Evolutionary conservation across 768 basidiomycete genomes (phyloP).

Genomic region (Hortiboletus campestris): DNA sequence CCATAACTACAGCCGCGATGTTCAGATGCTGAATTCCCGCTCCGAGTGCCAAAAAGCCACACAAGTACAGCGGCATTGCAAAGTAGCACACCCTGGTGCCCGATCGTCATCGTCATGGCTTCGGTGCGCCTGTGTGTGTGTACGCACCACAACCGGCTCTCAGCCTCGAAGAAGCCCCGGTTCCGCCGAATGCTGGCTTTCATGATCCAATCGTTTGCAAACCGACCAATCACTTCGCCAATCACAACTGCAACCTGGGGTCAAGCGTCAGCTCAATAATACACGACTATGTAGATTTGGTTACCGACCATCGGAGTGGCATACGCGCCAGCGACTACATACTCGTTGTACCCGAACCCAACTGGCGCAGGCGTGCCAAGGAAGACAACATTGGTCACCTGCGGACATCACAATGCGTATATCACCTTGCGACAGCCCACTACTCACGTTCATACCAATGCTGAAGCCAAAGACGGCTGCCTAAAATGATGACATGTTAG

Average conservation of each 20-base stretch:
- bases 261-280: not conserved
- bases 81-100: slow-evolving; percentile 36
- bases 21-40: slow-evolving; percentile 35
- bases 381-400: slow-evolving; percentile 58
- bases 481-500: slow-evolving; percentile 17
- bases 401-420: not conserved
- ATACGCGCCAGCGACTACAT: slow-evolving; percentile 41
- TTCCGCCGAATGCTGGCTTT: slow-evolving; percentile 42
- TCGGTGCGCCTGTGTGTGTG: not conserved
- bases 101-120: not conserved
- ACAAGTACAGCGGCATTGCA: slow-evolving; percentile 40
- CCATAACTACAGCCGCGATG: slow-evolving; percentile 35
- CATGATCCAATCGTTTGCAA: slow-evolving; percentile 50
- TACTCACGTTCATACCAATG: slow-evolving; percentile 43
- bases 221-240: slow-evolving; percentile 52
- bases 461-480: slow-evolving; percentile 48
- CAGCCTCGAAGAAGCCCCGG: slow-evolving; percentile 52
- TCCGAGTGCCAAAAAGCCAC: slow-evolving; percentile 43
- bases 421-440: not conserved
- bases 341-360: slow-evolving; percentile 46
- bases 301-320: slow-evolving; percentile 43
- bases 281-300: not conserved
- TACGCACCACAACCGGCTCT: slow-evolving; percentile 42
- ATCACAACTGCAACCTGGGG: slow-evolving; percentile 45
- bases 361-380: slow-evolving; percentile 43